Percentiles rank a stretch among this genome's conserved stretches.
These are phyloP conservation scores for Diutina pseudorugosa DNA, from an alignment of 1,139 yeast genomes.

Conservation along the genomic window DNA sequence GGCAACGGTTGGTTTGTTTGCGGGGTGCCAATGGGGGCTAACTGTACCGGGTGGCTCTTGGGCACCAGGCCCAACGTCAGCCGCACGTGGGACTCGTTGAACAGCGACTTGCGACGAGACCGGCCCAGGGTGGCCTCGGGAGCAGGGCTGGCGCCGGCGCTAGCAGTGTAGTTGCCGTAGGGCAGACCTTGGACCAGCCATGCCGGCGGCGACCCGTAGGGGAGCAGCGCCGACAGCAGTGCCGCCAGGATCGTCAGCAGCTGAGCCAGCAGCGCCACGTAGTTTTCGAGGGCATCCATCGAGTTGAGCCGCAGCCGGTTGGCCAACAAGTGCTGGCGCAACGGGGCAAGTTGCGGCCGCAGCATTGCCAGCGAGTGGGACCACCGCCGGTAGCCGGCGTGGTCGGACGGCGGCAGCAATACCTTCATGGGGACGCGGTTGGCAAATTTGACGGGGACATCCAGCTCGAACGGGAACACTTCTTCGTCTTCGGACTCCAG, in stretches of 20 bases:
- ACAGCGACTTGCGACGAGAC: constrained; percentile 29
- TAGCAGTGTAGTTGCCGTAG: constrained; percentile 2
- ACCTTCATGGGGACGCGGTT: constrained; percentile 31
- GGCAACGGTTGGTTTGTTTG: constrained; percentile 2
- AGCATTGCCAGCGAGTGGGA: constrained; percentile 7
- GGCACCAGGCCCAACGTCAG: constrained; percentile 26
- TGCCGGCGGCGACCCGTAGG: neutral
- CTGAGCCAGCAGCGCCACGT: constrained; percentile 28
- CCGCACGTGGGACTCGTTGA: constrained; percentile 32
- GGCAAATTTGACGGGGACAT: constrained; percentile 20
- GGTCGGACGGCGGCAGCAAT: constrained; percentile 21
- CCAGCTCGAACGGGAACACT: neutral
- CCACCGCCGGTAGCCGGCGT: constrained; percentile 13
- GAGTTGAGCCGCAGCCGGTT: constrained; percentile 29
- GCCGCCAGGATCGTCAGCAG: constrained; percentile 24
- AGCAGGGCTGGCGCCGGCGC: neutral
- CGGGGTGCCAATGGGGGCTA: constrained; percentile 1
- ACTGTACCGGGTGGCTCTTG: constrained; percentile 5
- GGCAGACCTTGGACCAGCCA: neutral
- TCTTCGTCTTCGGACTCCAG: constrained; percentile 26
- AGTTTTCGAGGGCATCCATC: constrained; percentile 27
- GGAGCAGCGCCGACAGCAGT: constrained; percentile 14
- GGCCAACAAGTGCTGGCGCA: constrained; percentile 23
- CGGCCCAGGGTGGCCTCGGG: constrained; percentile 5
- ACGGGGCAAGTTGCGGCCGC: constrained; percentile 14